Percentiles rank a stretch among this genome's conserved stretches.
Evolutionary conservation across 2,329 filamentous ascomycete genomes (phyloP).

Genomic region (Talaromyces albobiverticillius): DNA sequence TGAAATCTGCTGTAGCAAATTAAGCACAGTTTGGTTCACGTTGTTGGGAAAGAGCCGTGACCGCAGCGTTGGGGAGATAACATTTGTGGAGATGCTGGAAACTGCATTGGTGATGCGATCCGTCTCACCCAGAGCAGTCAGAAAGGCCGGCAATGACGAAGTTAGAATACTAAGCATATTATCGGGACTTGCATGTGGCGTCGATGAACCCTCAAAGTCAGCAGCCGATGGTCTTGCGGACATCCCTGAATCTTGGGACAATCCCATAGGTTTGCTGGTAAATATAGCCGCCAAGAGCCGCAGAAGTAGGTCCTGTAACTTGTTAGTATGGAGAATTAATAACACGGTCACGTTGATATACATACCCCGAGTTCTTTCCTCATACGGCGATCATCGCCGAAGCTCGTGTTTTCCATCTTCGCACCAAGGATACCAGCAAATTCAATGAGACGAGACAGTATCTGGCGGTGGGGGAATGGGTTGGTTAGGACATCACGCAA

Average conservation of each 20-base stretch:
- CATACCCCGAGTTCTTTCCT: slow-evolving; percentile 80
- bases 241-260: slow-evolving; percentile 57
- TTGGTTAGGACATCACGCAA: slow-evolving; percentile 86
- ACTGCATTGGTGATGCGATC: slow-evolving; percentile 80
- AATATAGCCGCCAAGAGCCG: slow-evolving; percentile 89
- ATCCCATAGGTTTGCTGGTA: slow-evolving; percentile 77
- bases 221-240: slow-evolving; percentile 39
- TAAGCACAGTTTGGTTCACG: slow-evolving; percentile 67
- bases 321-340: slow-evolving; percentile 40
- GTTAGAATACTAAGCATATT: slow-evolving; percentile 79
- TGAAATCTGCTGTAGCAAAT: slow-evolving; percentile 72
- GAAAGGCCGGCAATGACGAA: slow-evolving; percentile 73
- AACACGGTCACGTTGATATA: too few species aligned
- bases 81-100: slow-evolving; percentile 74
- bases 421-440: slow-evolving; percentile 87
- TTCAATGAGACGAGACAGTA: slow-evolving; percentile 78
- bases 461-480: slow-evolving; percentile 90
- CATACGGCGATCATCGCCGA: slow-evolving; percentile 92
- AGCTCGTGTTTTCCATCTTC: slow-evolving; percentile 97
- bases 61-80: slow-evolving; percentile 77
- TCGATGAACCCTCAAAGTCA: slow-evolving; percentile 37
- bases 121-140: slow-evolving; percentile 77
- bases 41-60: slow-evolving; percentile 86
- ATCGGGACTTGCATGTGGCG: slow-evolving; percentile 55
- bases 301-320: slow-evolving; percentile 74